These are phyloP conservation scores for Lepiota venenata DNA, from an alignment of 768 basidiomycete genomes.

Conservation along the genomic window DNA sequence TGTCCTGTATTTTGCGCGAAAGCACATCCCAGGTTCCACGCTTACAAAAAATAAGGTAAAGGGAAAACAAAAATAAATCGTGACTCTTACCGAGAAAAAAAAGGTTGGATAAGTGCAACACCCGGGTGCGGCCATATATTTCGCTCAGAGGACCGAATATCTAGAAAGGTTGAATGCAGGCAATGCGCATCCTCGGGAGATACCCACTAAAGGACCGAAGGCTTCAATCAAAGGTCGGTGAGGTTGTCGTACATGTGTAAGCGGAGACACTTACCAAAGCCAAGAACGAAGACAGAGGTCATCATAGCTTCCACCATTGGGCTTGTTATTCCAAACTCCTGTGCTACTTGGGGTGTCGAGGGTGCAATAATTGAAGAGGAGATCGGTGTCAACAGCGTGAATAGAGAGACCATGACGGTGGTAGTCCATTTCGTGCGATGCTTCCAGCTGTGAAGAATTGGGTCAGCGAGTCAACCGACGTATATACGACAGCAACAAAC, in stretches of 20 bases:
- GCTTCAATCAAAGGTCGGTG: conserved; percentile 29
- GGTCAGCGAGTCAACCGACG: not conserved
- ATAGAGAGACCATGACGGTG: conserved; percentile 59
- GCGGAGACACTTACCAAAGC: conserved; percentile 44
- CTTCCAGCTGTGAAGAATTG: conserved; percentile 45
- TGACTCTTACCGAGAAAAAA: conserved; percentile 53
- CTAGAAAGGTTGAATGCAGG: conserved; percentile 48
- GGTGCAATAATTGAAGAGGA: conserved; percentile 78
- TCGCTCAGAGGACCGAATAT: conserved; percentile 64
- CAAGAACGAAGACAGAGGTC: conserved; percentile 50
- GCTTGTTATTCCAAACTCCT: conserved; percentile 52
- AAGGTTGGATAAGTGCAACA: conserved; percentile 62
- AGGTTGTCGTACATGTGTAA: not conserved
- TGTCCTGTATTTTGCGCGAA: conserved; percentile 58
- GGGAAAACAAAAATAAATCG: conserved; percentile 54
- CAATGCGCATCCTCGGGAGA: not conserved
- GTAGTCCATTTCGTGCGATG: conserved; percentile 60
- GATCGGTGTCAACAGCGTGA: conserved; percentile 66
- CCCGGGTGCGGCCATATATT: conserved; percentile 63
- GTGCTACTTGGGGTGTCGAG: conserved; percentile 46
- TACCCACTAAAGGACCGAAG: conserved; percentile 44
- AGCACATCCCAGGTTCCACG: conserved; percentile 61
- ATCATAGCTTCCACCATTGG: conserved; percentile 48
- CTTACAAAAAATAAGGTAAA: conserved; percentile 30
- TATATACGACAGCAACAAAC: conserved; percentile 25